Percentiles rank a stretch among this genome's conserved stretches.
These are phyloP conservation scores for Pogostemon cablin DNA, from an alignment of 257 asterid genomes.

Conservation along the genomic window DNA sequence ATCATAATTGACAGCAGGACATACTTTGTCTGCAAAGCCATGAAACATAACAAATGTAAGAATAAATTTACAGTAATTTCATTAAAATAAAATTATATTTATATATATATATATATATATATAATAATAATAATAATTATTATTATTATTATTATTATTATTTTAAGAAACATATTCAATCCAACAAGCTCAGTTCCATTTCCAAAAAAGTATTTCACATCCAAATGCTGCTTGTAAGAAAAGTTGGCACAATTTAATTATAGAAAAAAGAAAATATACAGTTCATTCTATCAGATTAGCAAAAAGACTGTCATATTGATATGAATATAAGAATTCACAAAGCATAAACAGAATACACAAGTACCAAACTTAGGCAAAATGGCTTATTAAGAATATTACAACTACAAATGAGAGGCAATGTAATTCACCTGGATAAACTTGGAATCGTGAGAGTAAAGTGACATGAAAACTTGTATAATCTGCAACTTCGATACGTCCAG, in stretches of 20 bases:
- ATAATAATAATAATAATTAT: too few species aligned
- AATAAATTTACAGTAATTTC: slow-evolving; percentile 10
- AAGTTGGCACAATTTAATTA: not conserved
- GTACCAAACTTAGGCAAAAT: not conserved
- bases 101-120: too few species aligned
- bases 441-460: slow-evolving; percentile 76
- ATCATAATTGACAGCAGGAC: slow-evolving; percentile 37
- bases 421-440: slow-evolving; percentile 67
- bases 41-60: slow-evolving; percentile 28
- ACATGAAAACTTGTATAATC: slow-evolving; percentile 79
- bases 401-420: slow-evolving; percentile 29
- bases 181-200: not conserved
- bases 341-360: too few species aligned
- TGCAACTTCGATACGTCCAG: slow-evolving; percentile 72
- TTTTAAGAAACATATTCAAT: not conserved
- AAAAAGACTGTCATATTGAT: too few species aligned
- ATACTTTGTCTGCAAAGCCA: slow-evolving; percentile 52
- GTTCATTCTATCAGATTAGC: too few species aligned
- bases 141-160: too few species aligned
- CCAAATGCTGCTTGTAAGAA: not conserved
- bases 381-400: not conserved
- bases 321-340: too few species aligned
- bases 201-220: not conserved
- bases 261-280: not conserved
- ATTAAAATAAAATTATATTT: not conserved